Evolutionary conservation across 805 yeast genomes (phyloP).

Genomic region (Saccharomycopsis vini): DNA sequence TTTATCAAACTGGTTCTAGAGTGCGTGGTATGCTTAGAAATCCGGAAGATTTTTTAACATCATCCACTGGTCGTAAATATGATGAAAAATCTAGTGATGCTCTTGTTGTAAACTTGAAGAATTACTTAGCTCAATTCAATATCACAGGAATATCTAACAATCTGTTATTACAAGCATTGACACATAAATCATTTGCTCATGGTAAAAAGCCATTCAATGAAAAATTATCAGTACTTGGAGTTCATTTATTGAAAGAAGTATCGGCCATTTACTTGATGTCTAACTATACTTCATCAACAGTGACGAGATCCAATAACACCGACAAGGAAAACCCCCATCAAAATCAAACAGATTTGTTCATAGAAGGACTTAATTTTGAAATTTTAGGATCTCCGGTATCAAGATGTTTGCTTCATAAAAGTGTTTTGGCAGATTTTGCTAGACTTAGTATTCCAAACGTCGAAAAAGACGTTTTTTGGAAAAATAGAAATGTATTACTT

Average conservation of each 20-base stretch:
- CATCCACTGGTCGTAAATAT: slow-evolving; percentile 17
- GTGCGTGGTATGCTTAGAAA: slow-evolving; percentile 66
- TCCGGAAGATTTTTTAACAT: slow-evolving; percentile 44
- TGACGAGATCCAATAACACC: too few relatives aligned
- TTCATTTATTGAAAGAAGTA: slow-evolving; percentile 46
- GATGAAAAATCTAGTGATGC: slow-evolving; percentile 50
- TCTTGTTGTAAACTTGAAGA: slow-evolving; percentile 41
- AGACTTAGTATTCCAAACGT: slow-evolving; percentile 32
- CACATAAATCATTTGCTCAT: slow-evolving; percentile 93
- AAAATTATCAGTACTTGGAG: slow-evolving; percentile 65
- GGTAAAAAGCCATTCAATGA: slow-evolving; percentile 87
- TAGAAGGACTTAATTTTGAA: slow-evolving; percentile 46
- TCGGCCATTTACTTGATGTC: slow-evolving; percentile 35
- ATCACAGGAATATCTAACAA: slow-evolving; percentile 30
- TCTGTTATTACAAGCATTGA: slow-evolving; percentile 65
- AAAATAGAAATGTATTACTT: slow-evolving; percentile 41
- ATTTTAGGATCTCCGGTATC: slow-evolving; percentile 49
- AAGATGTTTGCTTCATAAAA: slow-evolving; percentile 42
- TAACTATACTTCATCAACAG: slow-evolving; percentile 7
- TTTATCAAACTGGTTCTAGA: slow-evolving; percentile 39
- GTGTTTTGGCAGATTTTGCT: slow-evolving; percentile 44
- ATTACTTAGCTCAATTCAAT: slow-evolving; percentile 33
- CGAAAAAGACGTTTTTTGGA: slow-evolving; percentile 57
- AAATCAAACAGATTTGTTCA: slow-evolving; percentile 13
- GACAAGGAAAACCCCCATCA: slow-evolving; percentile 20